Percentiles rank a stretch among this genome's conserved stretches.
Conservation (phyloP, 2,329 filamentous ascomycete species). For the Scedosporium boydii region DNA sequence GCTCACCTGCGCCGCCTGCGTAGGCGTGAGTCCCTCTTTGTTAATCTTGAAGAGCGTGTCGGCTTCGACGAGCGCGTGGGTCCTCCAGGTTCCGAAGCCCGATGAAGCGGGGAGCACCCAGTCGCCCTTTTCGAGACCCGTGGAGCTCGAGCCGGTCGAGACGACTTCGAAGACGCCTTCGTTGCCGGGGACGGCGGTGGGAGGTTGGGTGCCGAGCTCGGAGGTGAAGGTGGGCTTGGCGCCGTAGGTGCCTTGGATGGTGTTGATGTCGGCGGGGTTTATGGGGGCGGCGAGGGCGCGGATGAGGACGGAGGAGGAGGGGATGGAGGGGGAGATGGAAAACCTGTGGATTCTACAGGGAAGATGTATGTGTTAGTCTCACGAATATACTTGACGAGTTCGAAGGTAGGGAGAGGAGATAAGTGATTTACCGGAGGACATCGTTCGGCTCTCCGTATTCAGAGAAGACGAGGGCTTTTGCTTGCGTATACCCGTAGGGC, state of each 20-base stretch:
- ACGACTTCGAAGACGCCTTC: conserved; percentile 92
- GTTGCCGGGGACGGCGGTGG: conserved; percentile 75
- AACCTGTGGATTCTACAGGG: conserved; percentile 54
- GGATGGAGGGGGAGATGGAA: conserved; percentile 67
- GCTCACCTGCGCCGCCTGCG: conserved; percentile 78
- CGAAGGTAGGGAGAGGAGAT: not conserved
- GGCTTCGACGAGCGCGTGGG: conserved; percentile 63
- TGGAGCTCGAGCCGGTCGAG: conserved; percentile 49
- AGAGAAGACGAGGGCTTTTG: conserved; percentile 70
- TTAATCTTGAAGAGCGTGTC: conserved; percentile 59
- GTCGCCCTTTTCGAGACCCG: conserved; percentile 60
- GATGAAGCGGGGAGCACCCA: conserved; percentile 86
- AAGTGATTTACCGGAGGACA: conserved; percentile 45
- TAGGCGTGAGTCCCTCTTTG: conserved; percentile 57
- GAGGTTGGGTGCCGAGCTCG: conserved; percentile 64
- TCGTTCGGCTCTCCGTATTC: conserved; percentile 66
- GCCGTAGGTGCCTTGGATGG: conserved; percentile 93
- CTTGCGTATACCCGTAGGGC: conserved; percentile 73
- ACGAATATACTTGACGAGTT: not conserved
- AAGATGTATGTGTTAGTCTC: not conserved
- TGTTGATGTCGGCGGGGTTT: conserved; percentile 97
- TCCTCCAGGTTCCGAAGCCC: conserved; percentile 89
- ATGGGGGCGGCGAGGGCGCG: conserved; percentile 85
- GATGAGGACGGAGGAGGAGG: conserved; percentile 57
- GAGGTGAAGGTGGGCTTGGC: conserved; percentile 70